phyloP scores from a whole-genome alignment of 2,329 filamentous ascomycete genomes.

The Penicillium corylophilum region DNA sequence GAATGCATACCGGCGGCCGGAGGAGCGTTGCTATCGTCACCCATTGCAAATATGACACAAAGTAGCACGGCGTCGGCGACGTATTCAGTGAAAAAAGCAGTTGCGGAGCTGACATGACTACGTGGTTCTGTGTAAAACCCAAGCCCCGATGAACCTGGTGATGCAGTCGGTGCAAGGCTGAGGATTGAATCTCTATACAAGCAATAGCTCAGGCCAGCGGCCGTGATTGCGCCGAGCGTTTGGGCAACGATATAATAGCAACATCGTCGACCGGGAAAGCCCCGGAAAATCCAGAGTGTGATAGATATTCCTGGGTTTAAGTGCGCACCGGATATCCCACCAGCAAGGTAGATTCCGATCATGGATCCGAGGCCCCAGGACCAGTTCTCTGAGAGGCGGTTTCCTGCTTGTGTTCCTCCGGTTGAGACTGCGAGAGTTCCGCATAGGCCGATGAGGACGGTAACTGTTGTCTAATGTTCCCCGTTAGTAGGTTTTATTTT shows the following conservation, averaged over 20 bases:
- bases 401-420: slow-evolving; percentile 19
- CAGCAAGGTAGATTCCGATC: slow-evolving; percentile 47
- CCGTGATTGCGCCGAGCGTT: slow-evolving; percentile 31
- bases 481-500: not conserved
- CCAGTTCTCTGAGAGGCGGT: slow-evolving; percentile 11
- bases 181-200: slow-evolving; percentile 36
- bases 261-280: slow-evolving; percentile 33
- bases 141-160: not conserved
- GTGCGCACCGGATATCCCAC: slow-evolving; percentile 50
- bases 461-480: slow-evolving; percentile 18
- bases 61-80: slow-evolving; percentile 33
- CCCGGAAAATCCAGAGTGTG: slow-evolving; percentile 33
- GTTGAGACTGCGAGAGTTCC: slow-evolving; percentile 23
- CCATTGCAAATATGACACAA: slow-evolving; percentile 36
- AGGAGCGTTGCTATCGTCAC: slow-evolving; percentile 46
- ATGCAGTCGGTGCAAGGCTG: not conserved
- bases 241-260: slow-evolving; percentile 30
- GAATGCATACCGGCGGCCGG: slow-evolving; percentile 45
- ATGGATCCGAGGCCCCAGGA: slow-evolving; percentile 34
- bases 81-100: slow-evolving; percentile 42
- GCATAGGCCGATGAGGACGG: slow-evolving; percentile 28
- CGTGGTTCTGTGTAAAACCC: slow-evolving; percentile 6
- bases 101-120: slow-evolving; percentile 5
- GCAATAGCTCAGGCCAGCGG: slow-evolving; percentile 31
- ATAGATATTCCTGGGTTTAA: slow-evolving; percentile 50